Base-by-base conservation (phyloP, 495 filamentous ascomycete species). In the Penicillium daleae region DNA sequence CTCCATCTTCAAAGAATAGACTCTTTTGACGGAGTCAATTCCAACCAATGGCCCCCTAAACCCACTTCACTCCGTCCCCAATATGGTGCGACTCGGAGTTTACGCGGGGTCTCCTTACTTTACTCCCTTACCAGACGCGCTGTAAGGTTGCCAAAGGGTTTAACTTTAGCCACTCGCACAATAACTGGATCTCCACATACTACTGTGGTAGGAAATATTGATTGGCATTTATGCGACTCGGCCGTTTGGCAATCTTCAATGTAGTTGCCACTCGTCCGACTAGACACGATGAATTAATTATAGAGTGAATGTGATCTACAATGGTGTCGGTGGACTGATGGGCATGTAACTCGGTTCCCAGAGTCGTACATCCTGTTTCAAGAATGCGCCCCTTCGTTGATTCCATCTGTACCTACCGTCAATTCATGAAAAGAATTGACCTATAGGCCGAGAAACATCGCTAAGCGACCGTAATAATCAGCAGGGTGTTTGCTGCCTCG, bases 91-190 rank as follows among this genome's bases (percentile, higher is more conserved):
- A 64, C 56, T 60, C 63, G 63, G 67, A 61, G 61, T 13, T 66
- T 64, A 35, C 42, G 13, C 40, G 61, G 57, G 50, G 24, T 66
- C 62, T 60, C 70, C 70, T 72, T 72, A 42, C 70, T 61, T 70
- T 19, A 15, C 24, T 62, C 63, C 64, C 61, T 63, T 67, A 54
- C 57, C 40, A 48, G 29, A 27, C 40, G 46, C 62, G 51, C 58
- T 63, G 61, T 63, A 66, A 60, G 63, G 66, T 61, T 39, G 26
- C 48, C 27, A 35, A 29, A 48, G 50, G 60, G 53, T 59, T 65
- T 59, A 58, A 66, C 54, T 62, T 65, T 57, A 59, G 61, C 63
- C 61, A 66, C 56, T 66, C 48, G 50, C 48, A 22, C 39, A 51
- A 46, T 17, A 2, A 26, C 31, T 24, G 5, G 31, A 32, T 26